phyloP scores from a whole-genome alignment of 306 rosid genomes.

The Prunus davidiana region DNA sequence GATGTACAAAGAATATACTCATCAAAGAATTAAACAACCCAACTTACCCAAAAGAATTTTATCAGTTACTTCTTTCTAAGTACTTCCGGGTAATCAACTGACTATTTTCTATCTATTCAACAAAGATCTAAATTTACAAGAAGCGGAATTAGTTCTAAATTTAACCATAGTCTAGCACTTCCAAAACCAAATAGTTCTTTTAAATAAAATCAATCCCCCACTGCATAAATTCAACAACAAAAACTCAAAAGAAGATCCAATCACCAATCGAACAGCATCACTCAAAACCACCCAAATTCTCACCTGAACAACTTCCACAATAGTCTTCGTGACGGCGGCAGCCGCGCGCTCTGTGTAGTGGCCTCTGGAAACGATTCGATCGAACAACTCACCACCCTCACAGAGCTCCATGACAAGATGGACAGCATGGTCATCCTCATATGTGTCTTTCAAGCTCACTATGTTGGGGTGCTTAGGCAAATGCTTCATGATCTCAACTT shows the following conservation, averaged over 20 bases:
- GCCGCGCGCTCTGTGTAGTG: conserved; percentile 98
- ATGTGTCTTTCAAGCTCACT: conserved; percentile 74
- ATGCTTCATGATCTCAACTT: conserved; percentile 89
- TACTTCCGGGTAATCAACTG: background rate
- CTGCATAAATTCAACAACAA: background rate
- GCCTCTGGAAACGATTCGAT: conserved; percentile 87
- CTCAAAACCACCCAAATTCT: background rate
- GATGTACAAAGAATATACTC: background rate
- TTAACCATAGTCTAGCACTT: background rate
- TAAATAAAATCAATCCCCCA: background rate
- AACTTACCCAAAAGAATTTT: background rate
- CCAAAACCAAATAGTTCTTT: background rate
- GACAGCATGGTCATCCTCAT: conserved; percentile 79
- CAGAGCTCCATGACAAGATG: conserved; percentile 99
- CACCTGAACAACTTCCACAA: conserved; percentile 99
- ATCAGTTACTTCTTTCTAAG: background rate
- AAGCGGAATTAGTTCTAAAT: background rate
- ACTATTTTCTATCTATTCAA: background rate
- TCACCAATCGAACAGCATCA: background rate
- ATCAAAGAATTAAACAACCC: background rate
- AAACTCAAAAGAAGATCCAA: conserved; percentile 9
- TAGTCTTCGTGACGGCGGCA: conserved; percentile 74
- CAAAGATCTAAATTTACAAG: background rate
- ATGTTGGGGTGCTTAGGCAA: conserved; percentile 65
- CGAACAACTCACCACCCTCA: conserved; percentile 93